A percentile compares a stretch with the other conserved stretches of the same genome.
Conservation (phyloP, 768 basidiomycete genomes). For the Leucosporidium creatinivorum region DNA sequence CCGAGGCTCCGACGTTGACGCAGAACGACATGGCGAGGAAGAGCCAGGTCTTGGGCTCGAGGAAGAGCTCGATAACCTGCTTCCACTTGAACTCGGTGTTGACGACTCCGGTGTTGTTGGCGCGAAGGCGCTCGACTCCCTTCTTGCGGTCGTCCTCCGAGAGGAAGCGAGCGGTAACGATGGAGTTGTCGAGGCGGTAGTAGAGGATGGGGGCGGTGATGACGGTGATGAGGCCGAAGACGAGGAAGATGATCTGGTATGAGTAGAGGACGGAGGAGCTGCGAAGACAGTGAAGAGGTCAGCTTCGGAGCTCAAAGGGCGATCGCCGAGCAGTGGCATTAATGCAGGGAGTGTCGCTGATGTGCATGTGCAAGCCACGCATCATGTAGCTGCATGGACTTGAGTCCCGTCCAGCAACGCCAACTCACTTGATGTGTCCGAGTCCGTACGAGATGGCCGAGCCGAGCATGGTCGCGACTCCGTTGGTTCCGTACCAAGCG, state of each 20-base stretch:
- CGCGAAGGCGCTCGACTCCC: conserved; percentile 35
- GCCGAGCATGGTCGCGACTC: conserved; percentile 22
- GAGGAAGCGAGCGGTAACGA: conserved; percentile 34
- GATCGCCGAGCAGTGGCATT: no score
- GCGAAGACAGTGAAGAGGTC: not conserved
- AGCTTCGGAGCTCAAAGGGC: not conserved
- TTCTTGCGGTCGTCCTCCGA: conserved; percentile 32
- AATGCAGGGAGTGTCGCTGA: no score
- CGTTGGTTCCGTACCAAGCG: conserved; percentile 26
- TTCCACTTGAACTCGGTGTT: conserved; percentile 16
- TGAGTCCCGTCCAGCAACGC: no score
- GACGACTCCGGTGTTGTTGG: conserved; percentile 27
- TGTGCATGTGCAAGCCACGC: no score
- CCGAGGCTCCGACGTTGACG: conserved; percentile 23
- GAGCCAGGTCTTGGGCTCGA: conserved; percentile 31
- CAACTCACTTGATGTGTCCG: conserved; percentile 2
- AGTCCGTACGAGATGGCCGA: conserved; percentile 17
- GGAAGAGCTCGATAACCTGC: conserved; percentile 28
- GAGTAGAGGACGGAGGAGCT: conserved; percentile 5
- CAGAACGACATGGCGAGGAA: conserved; percentile 24
- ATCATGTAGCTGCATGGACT: no score
- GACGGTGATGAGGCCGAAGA: conserved; percentile 29
- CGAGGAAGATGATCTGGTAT: conserved; percentile 36
- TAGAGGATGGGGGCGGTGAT: conserved; percentile 22
- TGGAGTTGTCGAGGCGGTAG: conserved; percentile 30